Evolutionary conservation across 768 basidiomycete genomes (phyloP).

Genomic region (Kwoniella newhampshirensis): DNA sequence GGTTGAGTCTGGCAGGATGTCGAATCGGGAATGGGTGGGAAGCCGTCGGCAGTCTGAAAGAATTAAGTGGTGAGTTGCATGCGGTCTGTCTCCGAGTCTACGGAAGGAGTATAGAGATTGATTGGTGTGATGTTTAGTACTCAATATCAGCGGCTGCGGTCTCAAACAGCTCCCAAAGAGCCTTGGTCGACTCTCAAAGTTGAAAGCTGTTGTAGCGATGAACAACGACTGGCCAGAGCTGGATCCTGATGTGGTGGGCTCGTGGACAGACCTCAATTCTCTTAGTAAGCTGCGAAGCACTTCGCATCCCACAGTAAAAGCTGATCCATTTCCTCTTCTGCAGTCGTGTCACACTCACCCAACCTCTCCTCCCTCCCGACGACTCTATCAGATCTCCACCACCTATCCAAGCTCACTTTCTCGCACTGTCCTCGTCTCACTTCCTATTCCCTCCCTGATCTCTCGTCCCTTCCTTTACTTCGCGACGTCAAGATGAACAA

Average conservation of each 20-base stretch:
- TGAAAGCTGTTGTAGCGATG: conserved; percentile 48
- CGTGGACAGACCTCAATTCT: conserved; percentile 46
- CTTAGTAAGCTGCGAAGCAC: conserved; percentile 29
- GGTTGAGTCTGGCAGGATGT: conserved; percentile 43
- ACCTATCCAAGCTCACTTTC: conserved; percentile 47
- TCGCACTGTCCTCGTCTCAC: conserved; percentile 44
- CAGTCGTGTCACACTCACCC: conserved; percentile 45
- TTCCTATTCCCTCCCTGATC: conserved; percentile 27
- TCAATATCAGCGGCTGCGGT: conserved; percentile 39
- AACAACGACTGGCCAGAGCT: conserved; percentile 39
- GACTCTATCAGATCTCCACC: conserved; percentile 15
- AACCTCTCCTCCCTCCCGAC: conserved; percentile 31
- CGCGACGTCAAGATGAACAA: conserved; percentile 48
- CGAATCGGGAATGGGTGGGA: conserved; percentile 37
- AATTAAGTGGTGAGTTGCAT: conserved; percentile 38
- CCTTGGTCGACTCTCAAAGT: conserved; percentile 19
- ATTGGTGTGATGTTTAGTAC: conserved; percentile 25
- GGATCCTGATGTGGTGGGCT: conserved; percentile 27
- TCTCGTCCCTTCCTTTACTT: conserved; percentile 33
- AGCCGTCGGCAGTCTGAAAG: conserved; percentile 35
- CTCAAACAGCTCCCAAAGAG: conserved; percentile 25
- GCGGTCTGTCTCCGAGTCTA: too few relatives aligned
- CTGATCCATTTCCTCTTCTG: not conserved
- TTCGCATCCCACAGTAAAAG: not conserved
- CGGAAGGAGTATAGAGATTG: too few relatives aligned